A percentile compares a stretch with the other conserved stretches of the same genome.
Evolutionary conservation across 208 protist genomes (phyloP).

Genomic region (Naegleria gruberi): DNA sequence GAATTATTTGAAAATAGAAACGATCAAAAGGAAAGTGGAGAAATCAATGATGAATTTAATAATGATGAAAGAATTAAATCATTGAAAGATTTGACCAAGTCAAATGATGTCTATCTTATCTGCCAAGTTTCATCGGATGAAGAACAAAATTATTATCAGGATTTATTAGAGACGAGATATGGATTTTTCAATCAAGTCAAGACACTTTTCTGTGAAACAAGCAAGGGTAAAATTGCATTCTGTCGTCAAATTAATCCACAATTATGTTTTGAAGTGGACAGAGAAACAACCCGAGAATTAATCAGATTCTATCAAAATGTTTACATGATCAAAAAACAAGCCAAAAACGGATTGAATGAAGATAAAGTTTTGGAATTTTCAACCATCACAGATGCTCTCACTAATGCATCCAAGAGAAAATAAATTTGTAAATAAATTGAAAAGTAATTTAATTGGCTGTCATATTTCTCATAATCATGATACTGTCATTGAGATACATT

Average conservation of each 20-base stretch:
- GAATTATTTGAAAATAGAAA: neutral
- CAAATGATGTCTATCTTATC: neutral
- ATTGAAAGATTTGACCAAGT: neutral
- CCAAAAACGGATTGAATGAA: neutral
- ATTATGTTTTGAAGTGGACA: neutral
- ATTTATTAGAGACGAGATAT: neutral
- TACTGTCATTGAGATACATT: no score
- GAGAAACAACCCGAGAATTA: neutral
- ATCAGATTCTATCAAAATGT: neutral
- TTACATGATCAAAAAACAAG: neutral
- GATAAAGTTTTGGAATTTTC: neutral
- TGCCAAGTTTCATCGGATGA: neutral
- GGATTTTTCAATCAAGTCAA: neutral
- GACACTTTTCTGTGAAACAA: neutral
- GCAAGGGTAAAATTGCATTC: neutral
- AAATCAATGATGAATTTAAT: neutral
- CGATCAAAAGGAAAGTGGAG: neutral
- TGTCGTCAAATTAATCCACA: neutral
- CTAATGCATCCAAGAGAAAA: no score
- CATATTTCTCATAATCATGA: no score
- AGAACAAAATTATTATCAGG: neutral
- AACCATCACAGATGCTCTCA: no score
- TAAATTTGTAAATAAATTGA: no score
- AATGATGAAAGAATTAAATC: neutral
- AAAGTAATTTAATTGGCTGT: no score